phyloP scores from a whole-genome alignment of 2,329 filamentous ascomycete species.

The Ascochyta fabae region DNA sequence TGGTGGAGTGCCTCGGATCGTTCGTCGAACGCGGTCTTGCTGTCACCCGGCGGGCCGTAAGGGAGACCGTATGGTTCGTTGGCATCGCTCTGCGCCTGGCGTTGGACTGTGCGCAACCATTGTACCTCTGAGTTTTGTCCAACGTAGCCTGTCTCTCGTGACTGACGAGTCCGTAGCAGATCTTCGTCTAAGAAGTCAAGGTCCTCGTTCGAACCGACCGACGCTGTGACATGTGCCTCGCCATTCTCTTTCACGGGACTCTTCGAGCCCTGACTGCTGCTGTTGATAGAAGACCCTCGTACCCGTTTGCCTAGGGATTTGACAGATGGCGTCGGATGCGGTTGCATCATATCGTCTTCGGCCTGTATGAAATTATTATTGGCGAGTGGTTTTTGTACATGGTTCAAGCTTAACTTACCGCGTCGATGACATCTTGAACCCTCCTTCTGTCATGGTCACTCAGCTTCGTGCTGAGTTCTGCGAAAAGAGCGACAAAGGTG shows the following conservation, averaged over 20 bases:
- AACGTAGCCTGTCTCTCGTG: constrained; percentile 43
- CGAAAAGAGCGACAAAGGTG: constrained; percentile 24
- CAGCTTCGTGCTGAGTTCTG: constrained; percentile 24
- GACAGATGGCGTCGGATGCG: not conserved
- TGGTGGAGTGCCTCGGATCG: constrained; percentile 29
- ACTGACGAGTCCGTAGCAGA: constrained; percentile 33
- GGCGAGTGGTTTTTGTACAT: not conserved
- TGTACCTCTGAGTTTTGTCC: constrained; percentile 45
- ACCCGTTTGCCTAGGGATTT: constrained; percentile 25
- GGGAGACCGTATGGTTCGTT: constrained; percentile 18
- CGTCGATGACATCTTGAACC: constrained; percentile 27
- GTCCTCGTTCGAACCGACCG: constrained; percentile 39
- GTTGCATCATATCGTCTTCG: constrained; percentile 26
- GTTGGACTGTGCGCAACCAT: constrained; percentile 41
- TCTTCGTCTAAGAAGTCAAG: constrained; percentile 41
- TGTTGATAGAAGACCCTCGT: not conserved
- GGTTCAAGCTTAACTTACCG: constrained; percentile 14
- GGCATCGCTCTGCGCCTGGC: constrained; percentile 20
- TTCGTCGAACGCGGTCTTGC: constrained; percentile 13
- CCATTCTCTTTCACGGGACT: constrained; percentile 11
- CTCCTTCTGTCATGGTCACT: constrained; percentile 21
- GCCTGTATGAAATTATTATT: constrained; percentile 12
- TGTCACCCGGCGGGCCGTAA: constrained; percentile 31
- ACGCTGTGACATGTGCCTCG: constrained; percentile 30
- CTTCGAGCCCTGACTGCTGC: not conserved